Evolutionary conservation across 2,329 filamentous ascomycete genomes (phyloP), one percentile per base, ranked within the genome.

Genomic region (Clarireedia hainanense): DNA sequence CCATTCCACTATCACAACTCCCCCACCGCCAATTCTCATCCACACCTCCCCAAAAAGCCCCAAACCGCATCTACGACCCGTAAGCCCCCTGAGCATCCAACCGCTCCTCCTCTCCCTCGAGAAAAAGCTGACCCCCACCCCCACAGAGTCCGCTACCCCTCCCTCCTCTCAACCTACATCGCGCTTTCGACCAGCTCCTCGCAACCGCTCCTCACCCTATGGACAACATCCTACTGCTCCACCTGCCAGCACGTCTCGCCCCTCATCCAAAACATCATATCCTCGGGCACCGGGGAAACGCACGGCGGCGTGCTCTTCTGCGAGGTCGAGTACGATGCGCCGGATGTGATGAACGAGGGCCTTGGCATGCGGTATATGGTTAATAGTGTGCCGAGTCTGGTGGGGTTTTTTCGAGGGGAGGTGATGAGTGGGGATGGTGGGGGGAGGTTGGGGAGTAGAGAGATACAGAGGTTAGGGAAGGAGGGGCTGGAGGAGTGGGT

Each of bases 181-280:
- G 72, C 77, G n/a, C 71, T 81, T 51, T 80, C 78, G 2, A 75
- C 77, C 2, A 78, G 79, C 5, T 72, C 79, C 5, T 73, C 76
- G 45, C 75, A 70, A 2, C 80, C 81, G 2, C 75, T 84, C n/a
- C 65, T 84, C 55, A 83, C 80, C 1, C 70, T 84, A 42, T 85
- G 80, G 81, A 81, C 80, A 0, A 74, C 80, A 0, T 78, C 78
- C 6, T 83, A 76, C 71, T 84, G 81, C 66, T 69, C 75, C 4
- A 77, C 79, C 15, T 84, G 81, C 67, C 73, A 72, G 47, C 66
- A 69, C 34, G 73, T 83, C 24, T 69, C 71, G 4, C 80, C 80
- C 4, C 67, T 81, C 10, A 51, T 84, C 5, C 66, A 65, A 12
- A 70, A 73, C 10, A 72, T 83, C 34, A 67, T 84, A 47, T 72